Evolutionary conservation across 2,329 filamentous ascomycete species (phyloP).

Genomic region (Ceratocystis albifundus): DNA sequence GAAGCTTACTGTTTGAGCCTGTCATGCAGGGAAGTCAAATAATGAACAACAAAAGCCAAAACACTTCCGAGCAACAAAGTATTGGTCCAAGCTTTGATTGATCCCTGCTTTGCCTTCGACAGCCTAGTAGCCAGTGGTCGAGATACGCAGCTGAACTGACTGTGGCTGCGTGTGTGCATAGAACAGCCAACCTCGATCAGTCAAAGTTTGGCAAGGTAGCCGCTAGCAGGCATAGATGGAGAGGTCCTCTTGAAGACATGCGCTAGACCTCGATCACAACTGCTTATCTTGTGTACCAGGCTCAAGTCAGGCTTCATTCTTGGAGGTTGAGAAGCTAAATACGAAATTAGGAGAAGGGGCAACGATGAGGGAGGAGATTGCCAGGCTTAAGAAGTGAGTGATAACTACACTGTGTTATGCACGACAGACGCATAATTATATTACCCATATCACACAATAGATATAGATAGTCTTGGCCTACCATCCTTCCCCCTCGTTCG

Average conservation of each 20-base stretch:
- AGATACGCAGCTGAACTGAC: too few species aligned
- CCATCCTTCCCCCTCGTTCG: not conserved
- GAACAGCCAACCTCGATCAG: too few species aligned
- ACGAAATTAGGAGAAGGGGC: not conserved
- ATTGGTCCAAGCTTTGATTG: not conserved
- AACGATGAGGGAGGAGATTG: too few species aligned
- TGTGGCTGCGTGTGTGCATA: too few species aligned
- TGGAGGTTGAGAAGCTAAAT: not conserved
- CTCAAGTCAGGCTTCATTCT: not conserved
- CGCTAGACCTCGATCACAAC: not conserved
- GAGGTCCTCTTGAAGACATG: not conserved
- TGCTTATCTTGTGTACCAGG: not conserved
- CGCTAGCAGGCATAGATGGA: not conserved
- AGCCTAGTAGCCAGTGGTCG: too few species aligned
- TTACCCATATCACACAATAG: too few species aligned
- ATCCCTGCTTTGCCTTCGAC: not conserved
- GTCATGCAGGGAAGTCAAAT: constrained; percentile 10
- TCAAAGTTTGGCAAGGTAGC: too few species aligned
- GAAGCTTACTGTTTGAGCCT: not conserved
- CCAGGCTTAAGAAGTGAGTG: too few species aligned
- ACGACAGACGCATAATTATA: too few species aligned
- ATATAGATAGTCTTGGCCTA: too few species aligned
- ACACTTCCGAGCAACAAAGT: constrained; percentile 7
- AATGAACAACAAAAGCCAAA: constrained; percentile 11
- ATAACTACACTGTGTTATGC: too few species aligned